phyloP scores from a whole-genome alignment of 2,329 filamentous ascomycete genomes.

The Aspergillus quadrilineatus region DNA sequence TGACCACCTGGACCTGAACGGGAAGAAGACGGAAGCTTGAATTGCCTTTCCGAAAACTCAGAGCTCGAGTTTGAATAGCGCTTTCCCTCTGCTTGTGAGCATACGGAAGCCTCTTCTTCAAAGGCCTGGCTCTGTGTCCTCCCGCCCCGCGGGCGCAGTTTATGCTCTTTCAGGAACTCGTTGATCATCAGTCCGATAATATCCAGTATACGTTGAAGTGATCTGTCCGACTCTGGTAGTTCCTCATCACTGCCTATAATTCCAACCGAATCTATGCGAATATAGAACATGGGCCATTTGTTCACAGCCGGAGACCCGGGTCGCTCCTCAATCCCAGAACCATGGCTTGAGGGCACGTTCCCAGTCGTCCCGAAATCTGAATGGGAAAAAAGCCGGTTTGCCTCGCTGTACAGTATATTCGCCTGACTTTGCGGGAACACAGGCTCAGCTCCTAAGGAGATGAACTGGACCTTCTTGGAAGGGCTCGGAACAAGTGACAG shows the following conservation, averaged over 20 bases:
- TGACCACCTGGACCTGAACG: conserved; percentile 19
- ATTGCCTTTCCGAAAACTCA: conserved; percentile 22
- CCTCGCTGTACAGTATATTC: conserved; percentile 70
- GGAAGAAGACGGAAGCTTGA: conserved; percentile 33
- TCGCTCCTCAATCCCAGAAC: conserved; percentile 29
- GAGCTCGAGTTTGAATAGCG: conserved; percentile 5
- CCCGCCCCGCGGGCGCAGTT: conserved; percentile 58
- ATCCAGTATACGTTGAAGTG: conserved; percentile 59
- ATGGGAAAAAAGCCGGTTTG: conserved; percentile 73
- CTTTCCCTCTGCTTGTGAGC: neutral
- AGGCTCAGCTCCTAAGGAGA: conserved; percentile 73
- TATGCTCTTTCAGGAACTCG: conserved; percentile 72
- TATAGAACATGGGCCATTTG: conserved; percentile 83
- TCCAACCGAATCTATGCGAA: conserved; percentile 60
- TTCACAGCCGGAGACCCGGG: conserved; percentile 61
- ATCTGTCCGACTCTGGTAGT: conserved; percentile 37
- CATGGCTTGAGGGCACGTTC: conserved; percentile 29
- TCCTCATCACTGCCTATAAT: conserved; percentile 41
- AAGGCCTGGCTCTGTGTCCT: conserved; percentile 19
- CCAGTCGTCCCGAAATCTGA: conserved; percentile 73
- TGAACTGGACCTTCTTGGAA: conserved; percentile 73
- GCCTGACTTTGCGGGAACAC: conserved; percentile 56
- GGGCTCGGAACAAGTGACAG: conserved; percentile 71
- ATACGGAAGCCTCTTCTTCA: neutral
- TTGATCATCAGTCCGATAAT: conserved; percentile 67